These are phyloP conservation scores for Colletotrichum noveboracense DNA, from an alignment of 2,329 filamentous ascomycete genomes.

Conservation along the genomic window DNA sequence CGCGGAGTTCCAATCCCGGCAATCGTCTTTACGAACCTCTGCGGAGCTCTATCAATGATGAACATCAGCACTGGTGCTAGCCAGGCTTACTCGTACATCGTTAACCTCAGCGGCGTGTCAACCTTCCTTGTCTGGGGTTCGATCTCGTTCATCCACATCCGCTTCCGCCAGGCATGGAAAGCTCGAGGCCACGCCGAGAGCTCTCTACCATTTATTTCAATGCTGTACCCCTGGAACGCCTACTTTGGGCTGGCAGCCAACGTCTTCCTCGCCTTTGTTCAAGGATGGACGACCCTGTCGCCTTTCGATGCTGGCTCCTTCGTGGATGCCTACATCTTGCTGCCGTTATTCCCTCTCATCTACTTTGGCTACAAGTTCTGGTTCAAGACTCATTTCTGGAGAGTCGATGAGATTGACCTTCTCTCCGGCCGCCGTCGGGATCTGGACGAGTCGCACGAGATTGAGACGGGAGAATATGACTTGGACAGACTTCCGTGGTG, in stretches of 20 bases:
- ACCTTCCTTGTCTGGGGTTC: constrained; percentile 76
- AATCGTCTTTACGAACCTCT: constrained; percentile 72
- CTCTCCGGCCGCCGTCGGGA: constrained; percentile 60
- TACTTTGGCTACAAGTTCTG: constrained; percentile 60
- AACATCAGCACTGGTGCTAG: constrained; percentile 71
- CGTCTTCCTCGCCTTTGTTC: constrained; percentile 63
- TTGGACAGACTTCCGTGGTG: constrained; percentile 38
- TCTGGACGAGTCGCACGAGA: constrained; percentile 50
- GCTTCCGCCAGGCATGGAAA: constrained; percentile 70
- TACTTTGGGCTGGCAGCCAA: constrained; percentile 65
- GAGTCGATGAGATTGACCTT: constrained; percentile 59
- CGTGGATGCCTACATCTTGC: constrained; percentile 67
- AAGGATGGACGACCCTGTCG: constrained; percentile 65
- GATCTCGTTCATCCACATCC: constrained; percentile 74
- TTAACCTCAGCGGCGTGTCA: constrained; percentile 72
- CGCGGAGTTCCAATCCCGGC: constrained; percentile 66
- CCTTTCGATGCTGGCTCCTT: constrained; percentile 65
- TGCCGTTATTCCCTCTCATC: constrained; percentile 64
- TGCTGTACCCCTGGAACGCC: constrained; percentile 62
- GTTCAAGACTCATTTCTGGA: constrained; percentile 58
- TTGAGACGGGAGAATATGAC: constrained; percentile 29
- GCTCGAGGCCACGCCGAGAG: constrained; percentile 59
- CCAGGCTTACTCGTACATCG: constrained; percentile 71
- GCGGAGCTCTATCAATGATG: constrained; percentile 77
- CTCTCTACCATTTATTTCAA: constrained; percentile 60